Evolutionary conservation across 2,329 filamentous ascomycete species (phyloP).

Genomic region (Septoria petroselini): DNA sequence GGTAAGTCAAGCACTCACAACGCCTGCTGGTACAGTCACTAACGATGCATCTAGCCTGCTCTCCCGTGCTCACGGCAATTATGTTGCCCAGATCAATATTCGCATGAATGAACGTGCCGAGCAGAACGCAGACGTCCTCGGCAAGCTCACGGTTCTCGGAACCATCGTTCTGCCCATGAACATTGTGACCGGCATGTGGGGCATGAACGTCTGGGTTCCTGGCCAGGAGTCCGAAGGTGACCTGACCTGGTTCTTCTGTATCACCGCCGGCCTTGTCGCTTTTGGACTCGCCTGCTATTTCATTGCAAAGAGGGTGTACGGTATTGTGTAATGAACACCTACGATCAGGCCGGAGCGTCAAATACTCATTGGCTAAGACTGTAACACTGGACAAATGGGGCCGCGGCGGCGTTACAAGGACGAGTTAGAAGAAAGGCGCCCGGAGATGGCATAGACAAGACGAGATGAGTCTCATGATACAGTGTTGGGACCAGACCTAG

Average conservation of each 20-base stretch:
- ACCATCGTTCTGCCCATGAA: slow-evolving; percentile 99
- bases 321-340: slow-evolving; percentile 58
- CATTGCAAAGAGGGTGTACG: slow-evolving; percentile 79
- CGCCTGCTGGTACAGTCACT: slow-evolving; percentile 12
- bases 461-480: too few species aligned
- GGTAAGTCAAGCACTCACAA: slow-evolving; percentile 57
- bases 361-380: too few species aligned
- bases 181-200: slow-evolving; percentile 97
- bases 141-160: slow-evolving; percentile 89
- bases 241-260: slow-evolving; percentile 61
- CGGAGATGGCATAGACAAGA: too few species aligned
- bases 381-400: too few species aligned
- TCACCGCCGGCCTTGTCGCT: slow-evolving; percentile 69
- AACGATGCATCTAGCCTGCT: slow-evolving; percentile 61
- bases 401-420: too few species aligned
- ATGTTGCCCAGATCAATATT: slow-evolving; percentile 98
- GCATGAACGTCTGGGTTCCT: slow-evolving; percentile 85
- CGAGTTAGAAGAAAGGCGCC: too few species aligned
- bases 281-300: slow-evolving; percentile 80
- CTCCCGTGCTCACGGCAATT: slow-evolving; percentile 88
- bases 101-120: slow-evolving; percentile 98
- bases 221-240: slow-evolving; percentile 62
- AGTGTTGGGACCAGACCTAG: too few species aligned
- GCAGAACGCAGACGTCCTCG: slow-evolving; percentile 89
- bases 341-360: too few species aligned